Percentiles rank a stretch among this genome's conserved stretches.
Evolutionary conservation across 106 monocot genomes (phyloP).

Genomic region (Acorus gramineus): DNA sequence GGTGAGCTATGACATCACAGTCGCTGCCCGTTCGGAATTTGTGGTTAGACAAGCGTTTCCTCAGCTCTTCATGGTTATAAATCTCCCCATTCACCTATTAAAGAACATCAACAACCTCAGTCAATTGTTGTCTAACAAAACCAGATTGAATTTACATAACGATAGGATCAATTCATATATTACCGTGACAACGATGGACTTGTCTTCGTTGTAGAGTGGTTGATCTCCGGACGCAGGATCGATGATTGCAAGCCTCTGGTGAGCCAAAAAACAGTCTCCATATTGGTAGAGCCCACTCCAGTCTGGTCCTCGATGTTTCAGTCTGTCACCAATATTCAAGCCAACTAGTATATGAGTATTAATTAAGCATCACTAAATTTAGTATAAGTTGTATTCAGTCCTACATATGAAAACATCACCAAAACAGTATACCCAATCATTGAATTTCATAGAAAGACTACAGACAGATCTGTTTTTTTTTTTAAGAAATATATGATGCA

Average conservation of each 20-base stretch:
- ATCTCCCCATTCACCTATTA: conserved; percentile 73
- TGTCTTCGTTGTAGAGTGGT: conserved; percentile 62
- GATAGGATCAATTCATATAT: no score
- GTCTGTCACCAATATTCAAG: conserved; percentile 16
- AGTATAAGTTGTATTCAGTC: no score
- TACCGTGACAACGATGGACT: conserved; percentile 54
- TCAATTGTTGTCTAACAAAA: no score
- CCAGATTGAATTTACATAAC: no score
- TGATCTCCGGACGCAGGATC: conserved; percentile 63
- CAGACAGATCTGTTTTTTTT: no score
- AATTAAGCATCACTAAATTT: not conserved
- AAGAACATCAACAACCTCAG: no score
- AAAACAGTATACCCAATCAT: no score
- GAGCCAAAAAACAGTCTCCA: conserved; percentile 36
- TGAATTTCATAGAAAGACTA: no score
- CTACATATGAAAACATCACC: no score
- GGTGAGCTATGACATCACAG: conserved; percentile 84
- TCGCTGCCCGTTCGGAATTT: conserved; percentile 75
- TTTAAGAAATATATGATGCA: no score
- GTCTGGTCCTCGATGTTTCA: conserved; percentile 60
- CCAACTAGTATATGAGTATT: not conserved
- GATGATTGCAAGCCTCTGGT: conserved; percentile 54
- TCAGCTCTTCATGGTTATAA: conserved; percentile 77
- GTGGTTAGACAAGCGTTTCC: conserved; percentile 43
- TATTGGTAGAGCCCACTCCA: conserved; percentile 58